Conservation (phyloP, 305 asterid genomes). For the Fraxinus velutina region DNA sequence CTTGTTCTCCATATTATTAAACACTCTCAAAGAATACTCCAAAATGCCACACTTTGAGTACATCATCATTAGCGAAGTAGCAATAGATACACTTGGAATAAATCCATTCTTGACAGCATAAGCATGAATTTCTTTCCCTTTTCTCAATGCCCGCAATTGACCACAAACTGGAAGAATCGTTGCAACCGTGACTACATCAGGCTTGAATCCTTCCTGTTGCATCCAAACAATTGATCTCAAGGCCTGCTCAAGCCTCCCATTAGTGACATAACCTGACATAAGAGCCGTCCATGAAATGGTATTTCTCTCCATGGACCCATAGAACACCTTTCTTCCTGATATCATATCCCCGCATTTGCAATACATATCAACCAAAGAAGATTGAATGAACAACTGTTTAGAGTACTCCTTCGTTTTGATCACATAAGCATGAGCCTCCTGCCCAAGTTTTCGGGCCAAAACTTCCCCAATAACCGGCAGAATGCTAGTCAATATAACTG, state of each 20-base stretch:
- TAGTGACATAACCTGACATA: slow-evolving; percentile 66
- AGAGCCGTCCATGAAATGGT: slow-evolving; percentile 84
- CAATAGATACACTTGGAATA: slow-evolving; percentile 45
- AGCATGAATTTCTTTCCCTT: slow-evolving; percentile 75
- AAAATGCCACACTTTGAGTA: slow-evolving; percentile 60
- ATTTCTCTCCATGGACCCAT: slow-evolving; percentile 59
- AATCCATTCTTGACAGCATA: slow-evolving; percentile 58
- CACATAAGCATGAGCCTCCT: slow-evolving; percentile 77
- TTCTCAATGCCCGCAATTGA: slow-evolving; percentile 52
- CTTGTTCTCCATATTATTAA: slow-evolving; percentile 53
- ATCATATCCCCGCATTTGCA: slow-evolving; percentile 79
- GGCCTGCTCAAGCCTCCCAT: slow-evolving; percentile 79
- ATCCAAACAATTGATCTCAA: slow-evolving; percentile 75
- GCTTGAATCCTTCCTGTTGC: slow-evolving; percentile 91
- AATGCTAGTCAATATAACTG: slow-evolving; percentile 66
- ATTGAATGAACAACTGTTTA: slow-evolving; percentile 60
- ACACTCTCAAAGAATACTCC: slow-evolving; percentile 52
- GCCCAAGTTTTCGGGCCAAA: slow-evolving; percentile 51
- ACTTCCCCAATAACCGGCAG: slow-evolving; percentile 70
- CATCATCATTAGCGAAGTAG: slow-evolving; percentile 86
- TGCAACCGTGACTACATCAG: slow-evolving; percentile 74
- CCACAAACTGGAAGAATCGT: slow-evolving; percentile 87
- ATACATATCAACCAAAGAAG: slow-evolving; percentile 84
- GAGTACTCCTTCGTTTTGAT: slow-evolving; percentile 70
- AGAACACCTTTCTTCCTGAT: slow-evolving; percentile 78